Evolutionary conservation across 129 eudicot species (phyloP), one percentile per base, ranked within the genome.

Genomic region (Heracleum sosnowskyi): DNA sequence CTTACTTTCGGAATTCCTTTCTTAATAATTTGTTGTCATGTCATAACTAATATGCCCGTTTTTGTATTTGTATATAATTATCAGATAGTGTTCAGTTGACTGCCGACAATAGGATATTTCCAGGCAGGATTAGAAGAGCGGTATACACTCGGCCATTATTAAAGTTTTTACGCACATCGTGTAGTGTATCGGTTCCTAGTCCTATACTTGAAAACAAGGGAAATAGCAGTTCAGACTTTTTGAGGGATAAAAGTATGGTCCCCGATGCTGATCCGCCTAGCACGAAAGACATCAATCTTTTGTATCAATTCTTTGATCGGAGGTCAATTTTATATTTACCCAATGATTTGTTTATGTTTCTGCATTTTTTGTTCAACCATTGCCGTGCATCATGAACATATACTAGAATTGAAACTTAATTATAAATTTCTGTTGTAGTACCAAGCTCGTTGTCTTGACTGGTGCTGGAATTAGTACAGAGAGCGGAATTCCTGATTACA

Each of bases 381-480:
- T 80, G n/a, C 57, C 15, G 28, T 39, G 12, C 18, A 37, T 22
- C 74, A 22, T 40, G 26, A 70, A 8, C 17, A 70, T 20, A 20
- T 22, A 4, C 26, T 11, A 72, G 26, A 41, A 72, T 4, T 71
- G 0, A 31, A 28, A 31, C 72, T 72, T n/a, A 40, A 22, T n/a
- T 72, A n/a, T 69, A 62, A 40, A 41, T 73, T 69, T 40, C 4
- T 80, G 34, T 83, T 89, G 83, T 93, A 95, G 98, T 85, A 85
- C 87, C 60, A 91, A 95, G 80, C 92, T 95, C 77, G 94, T 95
- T 77, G 88, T 88, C 57, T 83, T 95, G 85, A 91, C 96, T 60
- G 98, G 98, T 71, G 98, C 98, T 70, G 97, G 98, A 71, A 90
- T 94, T 36, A 94, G 98, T 90, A 94, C 98, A 69, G 97, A 94